Percentiles rank a stretch among this genome's conserved stretches.
Evolutionary conservation across 176 grass and related monocot genomes (phyloP).

Genomic region (Phyllostachys edulis): DNA sequence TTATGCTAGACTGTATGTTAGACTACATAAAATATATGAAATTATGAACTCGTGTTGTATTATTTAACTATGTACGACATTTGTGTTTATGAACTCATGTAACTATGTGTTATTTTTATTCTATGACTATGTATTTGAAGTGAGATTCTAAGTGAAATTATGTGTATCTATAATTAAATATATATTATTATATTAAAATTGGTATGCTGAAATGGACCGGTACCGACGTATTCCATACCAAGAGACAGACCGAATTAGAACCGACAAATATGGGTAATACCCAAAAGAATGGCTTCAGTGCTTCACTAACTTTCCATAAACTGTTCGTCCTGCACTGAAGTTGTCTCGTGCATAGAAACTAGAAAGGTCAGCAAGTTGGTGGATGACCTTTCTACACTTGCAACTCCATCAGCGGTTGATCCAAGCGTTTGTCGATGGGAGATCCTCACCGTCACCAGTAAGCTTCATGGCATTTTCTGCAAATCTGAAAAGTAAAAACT

Average conservation of each 20-base stretch:
- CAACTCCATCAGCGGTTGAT: neutral
- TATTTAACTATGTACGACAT: too few relatives aligned
- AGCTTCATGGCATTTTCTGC: neutral
- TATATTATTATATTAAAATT: too few relatives aligned
- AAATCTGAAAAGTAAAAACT: neutral
- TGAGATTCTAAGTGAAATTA: too few relatives aligned
- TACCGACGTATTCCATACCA: too few relatives aligned
- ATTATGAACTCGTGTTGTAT: neutral
- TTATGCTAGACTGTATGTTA: too few relatives aligned
- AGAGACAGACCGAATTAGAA: too few relatives aligned
- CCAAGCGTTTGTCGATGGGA: neutral
- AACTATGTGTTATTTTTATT: too few relatives aligned
- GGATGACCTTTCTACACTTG: neutral
- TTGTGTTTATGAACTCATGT: too few relatives aligned
- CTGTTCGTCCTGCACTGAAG: neutral
- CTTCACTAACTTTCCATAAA: neutral
- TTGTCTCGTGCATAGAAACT: neutral
- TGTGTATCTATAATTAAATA: too few relatives aligned
- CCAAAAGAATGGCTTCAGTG: conserved; percentile 3
- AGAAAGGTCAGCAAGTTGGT: neutral
- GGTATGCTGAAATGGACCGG: neutral
- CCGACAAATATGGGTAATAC: neutral
- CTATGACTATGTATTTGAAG: too few relatives aligned
- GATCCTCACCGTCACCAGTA: neutral
- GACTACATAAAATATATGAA: too few relatives aligned